These are phyloP conservation scores for Stygiomarasmius scandens DNA, from an alignment of 1,284 basidiomycete species.

Conservation along the genomic window DNA sequence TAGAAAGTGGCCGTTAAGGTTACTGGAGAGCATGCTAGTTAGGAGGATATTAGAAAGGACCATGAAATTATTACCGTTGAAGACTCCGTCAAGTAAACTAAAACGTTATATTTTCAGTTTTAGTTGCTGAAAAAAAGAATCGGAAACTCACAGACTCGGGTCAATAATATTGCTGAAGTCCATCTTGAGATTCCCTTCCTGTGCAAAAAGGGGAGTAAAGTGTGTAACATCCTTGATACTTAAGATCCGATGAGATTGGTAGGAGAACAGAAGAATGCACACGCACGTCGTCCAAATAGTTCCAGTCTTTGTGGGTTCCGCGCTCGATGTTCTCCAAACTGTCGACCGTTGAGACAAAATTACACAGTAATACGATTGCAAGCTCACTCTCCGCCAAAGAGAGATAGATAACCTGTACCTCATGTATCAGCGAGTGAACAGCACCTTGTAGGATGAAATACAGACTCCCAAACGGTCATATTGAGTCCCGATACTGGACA, in stretches of 20 bases:
- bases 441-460: not conserved
- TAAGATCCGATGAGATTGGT: not conserved
- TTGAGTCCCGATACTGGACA: constrained; percentile 39
- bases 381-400: constrained; percentile 39
- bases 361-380: not conserved
- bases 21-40: constrained; percentile 25
- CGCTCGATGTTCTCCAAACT: constrained; percentile 46
- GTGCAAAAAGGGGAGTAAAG: constrained; percentile 40
- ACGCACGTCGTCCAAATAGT: constrained; percentile 40
- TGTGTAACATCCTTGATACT: constrained; percentile 45
- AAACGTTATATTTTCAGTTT: not conserved
- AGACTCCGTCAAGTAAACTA: constrained; percentile 30
- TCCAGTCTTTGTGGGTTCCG: constrained; percentile 42
- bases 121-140: not conserved
- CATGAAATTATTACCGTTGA: constrained; percentile 31
- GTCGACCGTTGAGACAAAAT: not conserved
- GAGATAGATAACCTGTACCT: constrained; percentile 33
- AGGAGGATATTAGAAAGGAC: not conserved
- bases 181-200: constrained; percentile 40
- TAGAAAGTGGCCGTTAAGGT: constrained; percentile 43
- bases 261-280: not conserved
- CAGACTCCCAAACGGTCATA: constrained; percentile 42
- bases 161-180: constrained; percentile 47
- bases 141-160: constrained; percentile 31
- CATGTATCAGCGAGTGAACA: not conserved